Conservation (phyloP, 2,329 filamentous ascomycete genomes). For the Tolypocladium ophioglossoides region DNA sequence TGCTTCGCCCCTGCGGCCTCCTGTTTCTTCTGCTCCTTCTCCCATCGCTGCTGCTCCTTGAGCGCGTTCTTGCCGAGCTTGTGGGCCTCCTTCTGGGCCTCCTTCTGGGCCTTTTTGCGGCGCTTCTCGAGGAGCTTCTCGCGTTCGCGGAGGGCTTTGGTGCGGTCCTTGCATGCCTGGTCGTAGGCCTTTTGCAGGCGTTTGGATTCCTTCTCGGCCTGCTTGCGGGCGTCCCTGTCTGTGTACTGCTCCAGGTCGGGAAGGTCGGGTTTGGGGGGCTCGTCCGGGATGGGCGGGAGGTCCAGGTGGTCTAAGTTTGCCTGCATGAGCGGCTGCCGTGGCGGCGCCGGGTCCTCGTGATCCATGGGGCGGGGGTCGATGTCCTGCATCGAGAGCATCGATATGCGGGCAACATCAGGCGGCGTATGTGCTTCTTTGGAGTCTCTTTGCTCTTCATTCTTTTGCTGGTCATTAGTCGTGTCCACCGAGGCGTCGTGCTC, state of each 20-base stretch:
- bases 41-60: conserved; percentile 22
- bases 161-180: conserved; percentile 54
- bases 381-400: conserved; percentile 22
- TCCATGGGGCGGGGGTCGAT: conserved; percentile 29
- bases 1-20: conserved; percentile 18
- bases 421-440: not conserved
- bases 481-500: not conserved
- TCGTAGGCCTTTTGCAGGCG: conserved; percentile 54
- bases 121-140: conserved; percentile 48
- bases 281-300: conserved; percentile 32
- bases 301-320: conserved; percentile 8
- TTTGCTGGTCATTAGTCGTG: not conserved
- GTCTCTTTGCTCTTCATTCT: not conserved
- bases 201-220: conserved; percentile 58
- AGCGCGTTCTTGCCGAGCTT: conserved; percentile 28
- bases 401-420: conserved; percentile 10
- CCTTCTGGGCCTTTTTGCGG: conserved; percentile 32
- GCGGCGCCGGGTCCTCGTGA: conserved; percentile 8
- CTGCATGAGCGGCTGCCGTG: not conserved
- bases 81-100: conserved; percentile 31
- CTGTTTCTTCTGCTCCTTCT: conserved; percentile 18
- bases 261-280: conserved; percentile 33
- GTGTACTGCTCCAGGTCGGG: conserved; percentile 48
- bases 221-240: conserved; percentile 56
- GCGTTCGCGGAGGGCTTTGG: conserved; percentile 52